Evolutionary conservation across 1,139 yeast genomes (phyloP).

Genomic region (Sugiyamaella castrensis): DNA sequence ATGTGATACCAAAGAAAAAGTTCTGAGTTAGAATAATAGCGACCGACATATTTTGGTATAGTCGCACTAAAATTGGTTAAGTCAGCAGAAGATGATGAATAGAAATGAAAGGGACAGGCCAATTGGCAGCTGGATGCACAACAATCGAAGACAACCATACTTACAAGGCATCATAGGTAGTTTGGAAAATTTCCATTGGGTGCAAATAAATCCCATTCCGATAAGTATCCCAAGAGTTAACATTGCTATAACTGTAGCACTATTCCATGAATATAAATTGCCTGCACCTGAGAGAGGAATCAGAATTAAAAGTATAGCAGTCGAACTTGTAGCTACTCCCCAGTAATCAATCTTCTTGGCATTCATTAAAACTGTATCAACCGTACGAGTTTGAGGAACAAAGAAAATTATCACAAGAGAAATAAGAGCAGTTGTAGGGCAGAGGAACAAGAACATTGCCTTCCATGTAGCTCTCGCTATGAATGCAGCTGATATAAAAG

Average conservation of each 20-base stretch:
- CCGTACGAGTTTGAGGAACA: slow-evolving; percentile 29
- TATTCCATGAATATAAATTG: slow-evolving; percentile 49
- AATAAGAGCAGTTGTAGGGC: slow-evolving; percentile 55
- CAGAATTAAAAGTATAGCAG: slow-evolving; percentile 45
- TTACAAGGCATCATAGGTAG: slow-evolving; percentile 54
- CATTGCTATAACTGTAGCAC: slow-evolving; percentile 48
- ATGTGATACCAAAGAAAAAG: slow-evolving; percentile 50
- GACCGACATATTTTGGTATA: slow-evolving; percentile 44
- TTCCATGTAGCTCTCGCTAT: slow-evolving; percentile 69
- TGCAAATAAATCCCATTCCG: slow-evolving; percentile 42
- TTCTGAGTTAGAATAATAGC: slow-evolving; percentile 45
- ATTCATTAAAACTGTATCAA: slow-evolving; percentile 39
- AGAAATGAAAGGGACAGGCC: no score
- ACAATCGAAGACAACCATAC: no score
- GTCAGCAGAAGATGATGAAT: no score
- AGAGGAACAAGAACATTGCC: slow-evolving; percentile 69
- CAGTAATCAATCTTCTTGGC: slow-evolving; percentile 47
- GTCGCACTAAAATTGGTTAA: slow-evolving; percentile 27
- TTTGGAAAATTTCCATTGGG: slow-evolving; percentile 50
- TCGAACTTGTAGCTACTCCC: slow-evolving; percentile 48
- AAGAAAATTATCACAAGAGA: slow-evolving; percentile 31
- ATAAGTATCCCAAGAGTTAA: slow-evolving; percentile 47
- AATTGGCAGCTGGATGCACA: no score
- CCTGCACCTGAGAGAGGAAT: slow-evolving; percentile 58
- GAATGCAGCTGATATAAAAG: slow-evolving; percentile 64